Percentiles rank a stretch among this genome's conserved stretches.
These are phyloP conservation scores for Cercophora samala DNA, from an alignment of 495 filamentous ascomycete genomes.

Conservation along the genomic window DNA sequence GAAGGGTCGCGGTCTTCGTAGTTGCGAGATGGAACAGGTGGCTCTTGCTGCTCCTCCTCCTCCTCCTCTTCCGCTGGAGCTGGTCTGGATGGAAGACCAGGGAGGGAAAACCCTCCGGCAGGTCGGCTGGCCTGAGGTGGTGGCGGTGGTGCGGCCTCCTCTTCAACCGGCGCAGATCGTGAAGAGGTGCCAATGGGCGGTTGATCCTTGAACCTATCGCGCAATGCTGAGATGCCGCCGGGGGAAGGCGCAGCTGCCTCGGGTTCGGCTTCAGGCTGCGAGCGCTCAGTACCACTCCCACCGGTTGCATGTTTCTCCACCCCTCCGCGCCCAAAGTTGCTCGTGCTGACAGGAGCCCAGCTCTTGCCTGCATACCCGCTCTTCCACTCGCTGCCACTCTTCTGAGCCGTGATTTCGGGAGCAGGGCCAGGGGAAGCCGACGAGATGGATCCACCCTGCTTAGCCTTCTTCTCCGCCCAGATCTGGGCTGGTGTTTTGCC, in stretches of 20 bases:
- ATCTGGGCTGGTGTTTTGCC: slow-evolving; percentile 95
- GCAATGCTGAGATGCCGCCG: slow-evolving; percentile 64
- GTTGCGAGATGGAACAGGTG: slow-evolving; percentile 35
- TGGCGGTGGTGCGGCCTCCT: slow-evolving; percentile 47
- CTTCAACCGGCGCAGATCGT: slow-evolving; percentile 42
- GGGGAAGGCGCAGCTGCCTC: slow-evolving; percentile 42
- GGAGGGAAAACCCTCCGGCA: slow-evolving; percentile 67
- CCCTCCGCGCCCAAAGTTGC: slow-evolving; percentile 62
- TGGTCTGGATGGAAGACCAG: slow-evolving; percentile 65
- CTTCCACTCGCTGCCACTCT: slow-evolving; percentile 78
- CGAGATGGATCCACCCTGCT: slow-evolving; percentile 59
- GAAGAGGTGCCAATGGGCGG: slow-evolving; percentile 61
- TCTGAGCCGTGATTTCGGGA: slow-evolving; percentile 59
- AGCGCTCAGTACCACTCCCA: slow-evolving; percentile 36
- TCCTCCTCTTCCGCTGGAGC: slow-evolving; percentile 53
- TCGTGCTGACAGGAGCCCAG: slow-evolving; percentile 79
- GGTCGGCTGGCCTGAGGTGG: slow-evolving; percentile 62
- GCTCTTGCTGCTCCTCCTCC: slow-evolving; percentile 45
- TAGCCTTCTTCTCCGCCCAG: slow-evolving; percentile 95
- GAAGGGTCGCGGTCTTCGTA: slow-evolving; percentile 47
- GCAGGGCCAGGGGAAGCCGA: slow-evolving; percentile 40
- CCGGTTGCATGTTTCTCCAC: slow-evolving; percentile 58
- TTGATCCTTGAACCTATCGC: slow-evolving; percentile 71
- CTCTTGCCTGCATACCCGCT: slow-evolving; percentile 84
- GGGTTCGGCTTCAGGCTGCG: slow-evolving; percentile 43